A percentile compares a stretch with the other conserved stretches of the same genome.
phyloP scores from a whole-genome alignment of 2,329 filamentous ascomycete genomes.

The Neocucurbitaria cava region DNA sequence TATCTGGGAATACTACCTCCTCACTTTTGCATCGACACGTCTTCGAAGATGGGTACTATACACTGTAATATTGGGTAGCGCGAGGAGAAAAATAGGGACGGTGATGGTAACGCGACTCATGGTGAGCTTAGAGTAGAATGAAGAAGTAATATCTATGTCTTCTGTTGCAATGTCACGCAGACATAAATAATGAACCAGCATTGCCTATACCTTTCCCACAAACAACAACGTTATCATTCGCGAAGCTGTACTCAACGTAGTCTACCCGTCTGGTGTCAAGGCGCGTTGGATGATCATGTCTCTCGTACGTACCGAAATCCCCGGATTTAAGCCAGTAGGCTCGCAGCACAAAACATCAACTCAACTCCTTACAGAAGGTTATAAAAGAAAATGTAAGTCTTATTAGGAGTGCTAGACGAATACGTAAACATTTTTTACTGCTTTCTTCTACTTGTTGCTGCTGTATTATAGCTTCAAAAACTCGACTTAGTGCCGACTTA shows the following conservation, averaged over 20 bases:
- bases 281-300: too few species aligned
- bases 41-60: conserved; percentile 27
- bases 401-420: too few species aligned
- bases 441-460: too few species aligned
- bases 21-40: conserved; percentile 21
- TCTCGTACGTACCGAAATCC: too few species aligned
- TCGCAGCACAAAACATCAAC: too few species aligned
- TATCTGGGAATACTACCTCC: conserved; percentile 16
- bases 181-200: not conserved
- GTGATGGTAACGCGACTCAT: conserved; percentile 31
- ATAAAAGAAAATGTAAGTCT: too few species aligned
- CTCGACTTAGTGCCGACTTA: too few species aligned
- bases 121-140: conserved; percentile 4
- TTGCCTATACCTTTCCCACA: not conserved
- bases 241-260: not conserved
- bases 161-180: not conserved
- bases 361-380: too few species aligned
- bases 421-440: too few species aligned
- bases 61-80: conserved; percentile 35
- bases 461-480: too few species aligned
- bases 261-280: not conserved
- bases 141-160: not conserved
- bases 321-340: too few species aligned
- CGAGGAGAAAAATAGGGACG: conserved; percentile 15
- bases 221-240: not conserved